Evolutionary conservation across 352 stramenopile genomes (phyloP).

Genomic region (Blastocystis sp.): DNA sequence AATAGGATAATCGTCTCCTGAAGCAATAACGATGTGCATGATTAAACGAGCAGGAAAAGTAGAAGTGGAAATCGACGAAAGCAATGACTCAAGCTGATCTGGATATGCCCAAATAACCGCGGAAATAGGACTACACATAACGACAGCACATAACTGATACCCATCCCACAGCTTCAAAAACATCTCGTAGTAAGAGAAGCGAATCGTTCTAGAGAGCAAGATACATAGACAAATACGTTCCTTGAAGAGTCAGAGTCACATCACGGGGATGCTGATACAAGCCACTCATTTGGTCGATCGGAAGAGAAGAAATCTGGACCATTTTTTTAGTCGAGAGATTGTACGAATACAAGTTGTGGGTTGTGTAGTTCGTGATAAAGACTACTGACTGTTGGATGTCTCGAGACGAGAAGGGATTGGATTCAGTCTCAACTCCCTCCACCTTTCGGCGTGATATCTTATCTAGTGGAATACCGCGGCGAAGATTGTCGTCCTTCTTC

Average conservation of each 20-base stretch:
- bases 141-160: not conserved
- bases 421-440: not conserved
- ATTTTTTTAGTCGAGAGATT: not conserved
- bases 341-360: not conserved
- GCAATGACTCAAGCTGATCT: not conserved
- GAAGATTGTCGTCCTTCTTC: not conserved
- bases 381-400: not conserved
- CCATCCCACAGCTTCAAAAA: not conserved
- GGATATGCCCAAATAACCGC: not conserved
- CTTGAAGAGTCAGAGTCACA: conserved; percentile 13
- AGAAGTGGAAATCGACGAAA: not conserved
- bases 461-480: not conserved
- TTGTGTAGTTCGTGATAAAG: not conserved
- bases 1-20: conserved; percentile 17
- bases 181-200: conserved; percentile 41
- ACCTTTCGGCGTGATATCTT: not conserved
- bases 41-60: conserved; percentile 8
- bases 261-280: not conserved
- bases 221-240: not conserved
- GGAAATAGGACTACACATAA: conserved; percentile 19
- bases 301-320: not conserved
- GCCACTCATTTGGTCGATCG: not conserved
- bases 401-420: not conserved
- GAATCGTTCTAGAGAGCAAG: not conserved
- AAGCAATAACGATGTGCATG: not conserved